Evolutionary conservation across 345 rosid genomes (phyloP), one percentile per base, ranked within the genome.

Genomic region (Boechera stricta): DNA sequence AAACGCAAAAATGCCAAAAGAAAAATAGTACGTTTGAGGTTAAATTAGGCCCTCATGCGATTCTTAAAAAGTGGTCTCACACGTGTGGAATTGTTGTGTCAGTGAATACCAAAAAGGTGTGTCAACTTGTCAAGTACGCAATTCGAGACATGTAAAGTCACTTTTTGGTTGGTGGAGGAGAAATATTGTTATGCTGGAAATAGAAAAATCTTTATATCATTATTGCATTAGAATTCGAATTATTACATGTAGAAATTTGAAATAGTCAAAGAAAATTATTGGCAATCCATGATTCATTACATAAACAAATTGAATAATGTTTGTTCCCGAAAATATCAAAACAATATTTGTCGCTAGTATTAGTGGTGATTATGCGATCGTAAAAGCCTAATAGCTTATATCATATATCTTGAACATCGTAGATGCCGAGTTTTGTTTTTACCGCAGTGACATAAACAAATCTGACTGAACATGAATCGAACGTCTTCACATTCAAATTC

Each of bases 1-100:
- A 45, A 45, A 45, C 49, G 49, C 18, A 13, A 45, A 15, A 45
- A 3, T 11, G 5, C 15, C 28, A 21, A 18, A 5, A 45, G 4
- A 6, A n/a, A 5, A 5, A 33, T 5, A 33, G 7, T 21, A 35
- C 38, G 38, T 35, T 36, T 36, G 10, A 36, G 0, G 39, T 36
- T 36, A 7, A 36, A 36, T 38, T 38, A 38, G 3, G 41, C 7
- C 10, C 8, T 38, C 10, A 10, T 18, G 29, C 10, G 11, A 52
- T 55, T 55, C 49, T 12, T 4, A 26, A 64, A 44, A 44, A 7
- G 38, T 11, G 35, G 24, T 24, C n/a, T 64, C 41, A 38, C 41
- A 47, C 21, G 58, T 48, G 58, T 49, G 31, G 57, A 66, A n/a
- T 66, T 3, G 32, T 11, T 65, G 44, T 66, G 69, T 44, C 31